Evolutionary conservation across 129 eudicot species (phyloP).

Genomic region (Pulicaria dysenterica): DNA sequence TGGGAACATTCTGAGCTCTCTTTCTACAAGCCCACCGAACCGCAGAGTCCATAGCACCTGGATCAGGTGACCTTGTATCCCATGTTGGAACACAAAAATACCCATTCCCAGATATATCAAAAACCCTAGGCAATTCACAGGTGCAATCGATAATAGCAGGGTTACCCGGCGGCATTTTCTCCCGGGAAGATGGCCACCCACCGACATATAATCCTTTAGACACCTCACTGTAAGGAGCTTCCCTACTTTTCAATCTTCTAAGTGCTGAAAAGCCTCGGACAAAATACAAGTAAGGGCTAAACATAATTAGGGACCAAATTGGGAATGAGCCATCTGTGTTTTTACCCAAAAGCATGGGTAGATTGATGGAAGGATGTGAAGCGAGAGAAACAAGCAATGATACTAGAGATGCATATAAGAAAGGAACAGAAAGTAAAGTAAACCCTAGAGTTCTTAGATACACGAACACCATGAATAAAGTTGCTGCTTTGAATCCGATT

Average conservation of each 20-base stretch:
- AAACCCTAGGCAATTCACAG: constrained; percentile 81
- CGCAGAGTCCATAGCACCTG: constrained; percentile 74
- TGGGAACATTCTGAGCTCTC: constrained; percentile 57
- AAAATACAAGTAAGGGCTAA: constrained; percentile 68
- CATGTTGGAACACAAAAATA: constrained; percentile 85
- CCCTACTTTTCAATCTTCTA: constrained; percentile 58
- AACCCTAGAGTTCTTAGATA: constrained; percentile 50
- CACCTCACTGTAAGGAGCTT: constrained; percentile 65
- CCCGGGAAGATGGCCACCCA: constrained; percentile 78
- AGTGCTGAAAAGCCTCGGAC: constrained; percentile 58
- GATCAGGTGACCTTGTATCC: constrained; percentile 85
- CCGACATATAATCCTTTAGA: constrained; percentile 77
- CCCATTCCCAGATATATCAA: constrained; percentile 44
- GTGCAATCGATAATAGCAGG: constrained; percentile 89
- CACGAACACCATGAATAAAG: constrained; percentile 50
- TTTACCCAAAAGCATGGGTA: constrained; percentile 74
- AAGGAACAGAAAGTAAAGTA: constrained; percentile 54
- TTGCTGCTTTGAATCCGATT: constrained; percentile 52
- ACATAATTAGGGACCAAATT: constrained; percentile 60
- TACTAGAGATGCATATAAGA: constrained; percentile 66
- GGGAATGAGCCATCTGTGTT: constrained; percentile 73
- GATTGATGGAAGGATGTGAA: constrained; percentile 65
- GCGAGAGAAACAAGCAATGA: constrained; percentile 67
- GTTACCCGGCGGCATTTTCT: constrained; percentile 76
- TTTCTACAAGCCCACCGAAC: constrained; percentile 79